Evolutionary conservation across 1,284 basidiomycete species (phyloP).

Genomic region (Ustilago xerochloae): DNA sequence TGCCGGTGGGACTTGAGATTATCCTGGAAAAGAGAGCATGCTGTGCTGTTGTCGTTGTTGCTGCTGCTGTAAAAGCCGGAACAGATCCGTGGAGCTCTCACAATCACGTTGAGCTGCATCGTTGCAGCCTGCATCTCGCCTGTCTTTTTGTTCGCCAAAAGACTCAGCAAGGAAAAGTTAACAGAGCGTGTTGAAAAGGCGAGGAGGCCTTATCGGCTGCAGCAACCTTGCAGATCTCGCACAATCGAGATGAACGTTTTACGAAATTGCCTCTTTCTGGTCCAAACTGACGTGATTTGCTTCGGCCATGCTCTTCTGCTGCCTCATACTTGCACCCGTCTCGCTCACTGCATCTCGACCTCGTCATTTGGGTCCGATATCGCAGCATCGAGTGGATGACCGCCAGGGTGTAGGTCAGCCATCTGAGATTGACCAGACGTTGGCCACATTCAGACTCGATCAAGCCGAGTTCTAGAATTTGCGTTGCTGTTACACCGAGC

Average conservation of each 20-base stretch:
- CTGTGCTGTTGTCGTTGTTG: too few relatives aligned
- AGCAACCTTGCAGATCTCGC: background rate
- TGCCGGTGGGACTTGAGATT: background rate
- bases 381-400: constrained; percentile 11
- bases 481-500: too few relatives aligned
- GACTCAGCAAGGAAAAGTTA: background rate
- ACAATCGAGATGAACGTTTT: background rate
- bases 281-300: constrained; percentile 40
- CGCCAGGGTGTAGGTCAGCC: background rate
- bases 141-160: background rate
- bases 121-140: background rate
- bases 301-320: background rate
- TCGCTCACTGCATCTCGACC: background rate
- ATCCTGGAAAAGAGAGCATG: background rate
- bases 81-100: constrained; percentile 11
- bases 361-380: constrained; percentile 8
- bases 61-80: constrained; percentile 13
- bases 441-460: background rate
- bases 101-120: too few relatives aligned
- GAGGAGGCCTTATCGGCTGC: background rate
- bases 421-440: too few relatives aligned
- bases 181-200: background rate
- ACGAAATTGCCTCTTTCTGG: constrained; percentile 39
- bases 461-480: too few relatives aligned
- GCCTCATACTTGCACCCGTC: background rate